Base-by-base conservation (phyloP, 2,329 filamentous ascomycete species). In the Daldinia sp. region DNA sequence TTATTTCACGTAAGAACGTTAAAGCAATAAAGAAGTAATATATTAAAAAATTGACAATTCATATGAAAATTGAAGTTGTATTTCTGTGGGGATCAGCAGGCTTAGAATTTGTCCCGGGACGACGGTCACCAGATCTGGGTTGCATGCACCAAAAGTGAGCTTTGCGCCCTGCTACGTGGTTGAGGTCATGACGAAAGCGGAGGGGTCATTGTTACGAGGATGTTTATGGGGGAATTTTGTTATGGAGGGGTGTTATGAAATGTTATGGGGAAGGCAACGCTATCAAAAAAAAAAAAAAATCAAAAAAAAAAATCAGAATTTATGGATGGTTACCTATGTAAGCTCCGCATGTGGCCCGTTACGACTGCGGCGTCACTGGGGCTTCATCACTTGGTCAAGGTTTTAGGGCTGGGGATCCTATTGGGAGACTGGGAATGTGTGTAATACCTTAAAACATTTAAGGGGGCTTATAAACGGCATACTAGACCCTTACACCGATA, bases 111-210 rank as follows among this genome's bases (percentile, higher is more conserved):
- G 58, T 65, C 64, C 64, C 64, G 45, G 56, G 55, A 50, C 64
- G 48, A 35, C 49, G 64, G 64, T 65, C 64, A 65, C 32, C 58
- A 60, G 62, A 67, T 67, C 58, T 64, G 49, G 57, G 32, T 58
- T 66, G 57, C 53, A 67, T 61, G 58, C 39, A 30, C 45, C 43
- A 17, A 54, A n/a, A 45, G 13, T 45, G 39, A 25, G 21, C 21
- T 45, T 45, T 13, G 51, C 37, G 25, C 10, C 15, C 34, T 58
- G 56, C 48, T 67, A 63, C 62, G 49, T 56, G 61, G 52, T 58
- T 58, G 55, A 62, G 25, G 55, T 47, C 60, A 67, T 67, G 61
- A 67, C 64, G 64, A 63, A 59, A 67, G 61, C 58, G 49, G 58
- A 51, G 49, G 29, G 56, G 55, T 21, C 25, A 37, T 49, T 45